Percentiles rank a stretch among this genome's conserved stretches.
Conservation (phyloP, 805 yeast genomes). For the Pichia manshurica region DNA sequence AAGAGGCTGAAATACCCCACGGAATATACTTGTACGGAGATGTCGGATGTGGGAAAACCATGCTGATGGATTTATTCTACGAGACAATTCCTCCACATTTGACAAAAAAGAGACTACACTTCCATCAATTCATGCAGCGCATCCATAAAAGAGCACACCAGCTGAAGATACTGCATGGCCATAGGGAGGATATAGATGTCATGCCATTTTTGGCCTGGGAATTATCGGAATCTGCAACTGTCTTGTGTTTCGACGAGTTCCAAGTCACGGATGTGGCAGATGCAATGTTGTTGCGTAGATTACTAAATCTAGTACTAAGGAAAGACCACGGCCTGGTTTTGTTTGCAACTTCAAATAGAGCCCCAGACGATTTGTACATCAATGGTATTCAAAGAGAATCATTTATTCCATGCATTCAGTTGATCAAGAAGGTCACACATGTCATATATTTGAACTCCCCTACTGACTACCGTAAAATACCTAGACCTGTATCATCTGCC, state of each 20-base stretch:
- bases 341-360: slow-evolving; percentile 92
- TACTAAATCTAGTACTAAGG: slow-evolving; percentile 59
- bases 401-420: slow-evolving; percentile 85
- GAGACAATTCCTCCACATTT: slow-evolving; percentile 73
- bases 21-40: slow-evolving; percentile 95
- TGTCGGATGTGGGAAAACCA: slow-evolving; percentile 97
- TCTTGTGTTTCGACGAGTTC: slow-evolving; percentile 92
- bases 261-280: slow-evolving; percentile 98
- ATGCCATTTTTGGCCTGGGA: slow-evolving; percentile 81
- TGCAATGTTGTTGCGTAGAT: slow-evolving; percentile 87
- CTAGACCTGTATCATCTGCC: slow-evolving; percentile 74
- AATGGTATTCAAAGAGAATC: slow-evolving; percentile 92
- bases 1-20: slow-evolving; percentile 43
- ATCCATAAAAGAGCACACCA: slow-evolving; percentile 84
- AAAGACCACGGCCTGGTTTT: slow-evolving; percentile 77
- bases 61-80: slow-evolving; percentile 95
- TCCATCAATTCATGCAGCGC: slow-evolving; percentile 95
- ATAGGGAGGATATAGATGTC: slow-evolving; percentile 64
- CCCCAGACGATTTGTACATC: slow-evolving; percentile 87
- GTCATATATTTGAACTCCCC: slow-evolving; percentile 84
- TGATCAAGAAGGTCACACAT: slow-evolving; percentile 64
- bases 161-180: slow-evolving; percentile 58
- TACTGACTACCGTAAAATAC: slow-evolving; percentile 87
- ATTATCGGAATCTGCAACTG: slow-evolving; percentile 67
- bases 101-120: slow-evolving; percentile 78